Evolutionary conservation across 305 asterid species (phyloP).

Genomic region (Fraxinus velutina): DNA sequence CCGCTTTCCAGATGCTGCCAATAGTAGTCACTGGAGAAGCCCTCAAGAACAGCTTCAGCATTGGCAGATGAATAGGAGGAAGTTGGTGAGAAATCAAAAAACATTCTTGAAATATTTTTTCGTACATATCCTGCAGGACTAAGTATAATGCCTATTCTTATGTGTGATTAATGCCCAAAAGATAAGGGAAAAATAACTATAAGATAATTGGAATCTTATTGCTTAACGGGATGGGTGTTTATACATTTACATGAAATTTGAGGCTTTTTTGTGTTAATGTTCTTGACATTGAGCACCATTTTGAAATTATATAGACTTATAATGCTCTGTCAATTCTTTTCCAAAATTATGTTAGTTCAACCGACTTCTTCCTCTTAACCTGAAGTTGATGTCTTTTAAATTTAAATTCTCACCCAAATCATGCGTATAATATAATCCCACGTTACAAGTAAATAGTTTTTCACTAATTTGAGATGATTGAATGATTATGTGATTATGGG

Average conservation of each 20-base stretch:
- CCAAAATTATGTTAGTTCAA: background rate
- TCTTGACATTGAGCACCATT: background rate
- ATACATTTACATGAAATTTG: background rate
- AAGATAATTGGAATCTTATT: background rate
- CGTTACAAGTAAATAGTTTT: background rate
- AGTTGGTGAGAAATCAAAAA: slow-evolving; percentile 56
- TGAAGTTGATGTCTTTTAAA: background rate
- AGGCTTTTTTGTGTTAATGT: background rate
- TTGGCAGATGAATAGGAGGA: slow-evolving; percentile 97
- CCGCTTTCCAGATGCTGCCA: slow-evolving; percentile 64
- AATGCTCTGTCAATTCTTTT: background rate
- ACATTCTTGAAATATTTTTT: background rate
- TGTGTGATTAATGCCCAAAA: background rate
- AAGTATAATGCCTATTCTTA: background rate
- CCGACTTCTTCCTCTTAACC: background rate
- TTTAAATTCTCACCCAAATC: background rate
- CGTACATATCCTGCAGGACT: background rate
- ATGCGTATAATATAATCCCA: background rate
- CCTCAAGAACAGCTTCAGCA: slow-evolving; percentile 88
- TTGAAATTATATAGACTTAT: background rate
- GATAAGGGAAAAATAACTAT: background rate
- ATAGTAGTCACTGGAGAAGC: slow-evolving; percentile 66
- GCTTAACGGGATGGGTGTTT: background rate
- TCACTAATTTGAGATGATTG: background rate
- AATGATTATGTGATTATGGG: background rate